Conservation (phyloP, 495 filamentous ascomycete genomes). For the Penicillium egyptiacum region DNA sequence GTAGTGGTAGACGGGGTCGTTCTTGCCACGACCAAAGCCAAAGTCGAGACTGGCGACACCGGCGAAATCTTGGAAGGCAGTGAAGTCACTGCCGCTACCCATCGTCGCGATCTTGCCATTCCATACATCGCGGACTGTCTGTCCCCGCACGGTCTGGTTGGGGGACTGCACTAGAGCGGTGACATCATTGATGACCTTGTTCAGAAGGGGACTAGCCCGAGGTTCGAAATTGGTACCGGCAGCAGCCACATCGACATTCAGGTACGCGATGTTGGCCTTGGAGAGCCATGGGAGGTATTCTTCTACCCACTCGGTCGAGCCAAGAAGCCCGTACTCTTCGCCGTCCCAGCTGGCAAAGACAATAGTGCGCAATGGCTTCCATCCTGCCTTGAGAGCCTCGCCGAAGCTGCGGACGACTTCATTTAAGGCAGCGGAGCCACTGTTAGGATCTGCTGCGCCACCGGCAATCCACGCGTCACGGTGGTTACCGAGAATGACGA, state of each 20-base stretch:
- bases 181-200: constrained; percentile 70
- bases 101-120: constrained; percentile 61
- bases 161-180: constrained; percentile 73
- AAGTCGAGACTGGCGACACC: constrained; percentile 67
- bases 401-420: constrained; percentile 85
- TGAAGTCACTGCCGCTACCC: constrained; percentile 72
- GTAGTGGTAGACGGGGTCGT: constrained; percentile 67
- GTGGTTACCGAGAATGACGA: constrained; percentile 92
- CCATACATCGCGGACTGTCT: constrained; percentile 68
- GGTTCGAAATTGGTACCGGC: constrained; percentile 48
- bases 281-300: constrained; percentile 86
- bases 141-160: constrained; percentile 61
- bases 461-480: constrained; percentile 93
- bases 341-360: constrained; percentile 76
- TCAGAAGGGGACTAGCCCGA: constrained; percentile 69
- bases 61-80: constrained; percentile 71
- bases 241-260: constrained; percentile 70
- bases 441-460: constrained; percentile 81
- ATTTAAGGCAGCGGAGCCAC: constrained; percentile 84
- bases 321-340: constrained; percentile 70
- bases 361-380: constrained; percentile 84
- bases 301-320: constrained; percentile 73
- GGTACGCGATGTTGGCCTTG: constrained; percentile 67
- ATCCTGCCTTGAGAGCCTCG: constrained; percentile 68
- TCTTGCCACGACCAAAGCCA: constrained; percentile 47